These are phyloP conservation scores for Citrus cavaleriei DNA, from an alignment of 345 rosid species.

Conservation along the genomic window DNA sequence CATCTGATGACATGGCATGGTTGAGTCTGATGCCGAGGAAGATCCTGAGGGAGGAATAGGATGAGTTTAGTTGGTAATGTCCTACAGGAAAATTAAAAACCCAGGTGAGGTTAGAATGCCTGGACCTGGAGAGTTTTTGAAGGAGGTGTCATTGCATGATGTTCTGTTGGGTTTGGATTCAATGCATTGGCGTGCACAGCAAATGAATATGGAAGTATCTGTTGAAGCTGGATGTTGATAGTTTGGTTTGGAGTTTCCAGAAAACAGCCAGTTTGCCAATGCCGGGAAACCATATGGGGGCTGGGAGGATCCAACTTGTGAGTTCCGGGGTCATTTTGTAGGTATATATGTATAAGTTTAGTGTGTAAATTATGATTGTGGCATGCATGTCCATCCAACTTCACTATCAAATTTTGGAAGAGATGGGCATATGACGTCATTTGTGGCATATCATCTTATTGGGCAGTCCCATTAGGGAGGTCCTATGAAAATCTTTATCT, in stretches of 20 bases:
- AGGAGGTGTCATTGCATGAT: conserved; percentile 39
- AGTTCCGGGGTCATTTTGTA: conserved; percentile 54
- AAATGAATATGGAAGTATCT: conserved; percentile 53
- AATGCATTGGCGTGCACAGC: conserved; percentile 42
- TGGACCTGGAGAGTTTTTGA: conserved; percentile 24
- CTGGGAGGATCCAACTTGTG: conserved; percentile 34
- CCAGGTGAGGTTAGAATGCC: neutral
- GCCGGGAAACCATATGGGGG: conserved; percentile 40
- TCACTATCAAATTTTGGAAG: too few species aligned
- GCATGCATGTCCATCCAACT: too few species aligned
- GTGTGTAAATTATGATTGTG: too few species aligned
- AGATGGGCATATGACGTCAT: too few species aligned
- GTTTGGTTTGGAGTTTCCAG: conserved; percentile 51
- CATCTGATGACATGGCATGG: conserved; percentile 45
- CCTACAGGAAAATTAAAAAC: neutral
- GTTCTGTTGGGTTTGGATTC: conserved; percentile 43
- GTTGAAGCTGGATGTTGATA: conserved; percentile 43
- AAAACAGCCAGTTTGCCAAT: conserved; percentile 39
- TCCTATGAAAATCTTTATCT: too few species aligned
- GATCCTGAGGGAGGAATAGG: conserved; percentile 31
- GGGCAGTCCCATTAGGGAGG: too few species aligned
- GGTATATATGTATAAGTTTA: conserved; percentile 11
- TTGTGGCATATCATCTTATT: too few species aligned
- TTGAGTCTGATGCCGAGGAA: conserved; percentile 40
- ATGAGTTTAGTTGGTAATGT: conserved; percentile 33